A percentile compares a stretch with the other conserved stretches of the same genome.
phyloP scores from a whole-genome alignment of 805 yeast genomes.

The Lipomyces orientalis region DNA sequence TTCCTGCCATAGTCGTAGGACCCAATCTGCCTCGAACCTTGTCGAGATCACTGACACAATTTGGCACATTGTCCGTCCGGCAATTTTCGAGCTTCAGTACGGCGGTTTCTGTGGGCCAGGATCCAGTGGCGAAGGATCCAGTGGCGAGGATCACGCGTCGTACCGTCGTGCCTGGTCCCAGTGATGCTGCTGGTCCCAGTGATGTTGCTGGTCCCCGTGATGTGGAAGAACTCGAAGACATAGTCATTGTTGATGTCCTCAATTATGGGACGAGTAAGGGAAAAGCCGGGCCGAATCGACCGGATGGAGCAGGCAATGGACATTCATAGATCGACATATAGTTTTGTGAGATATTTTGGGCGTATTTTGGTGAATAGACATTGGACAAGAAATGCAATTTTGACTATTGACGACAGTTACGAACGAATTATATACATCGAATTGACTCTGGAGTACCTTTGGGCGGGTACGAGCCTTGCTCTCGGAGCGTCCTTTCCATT shows the following conservation, averaged over 20 bases:
- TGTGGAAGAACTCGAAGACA: neutral
- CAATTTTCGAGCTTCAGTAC: neutral
- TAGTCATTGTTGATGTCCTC: neutral
- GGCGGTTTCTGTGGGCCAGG: neutral
- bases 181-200: neutral
- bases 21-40: neutral
- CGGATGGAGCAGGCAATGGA: too few relatives aligned
- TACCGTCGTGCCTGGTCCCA: neutral
- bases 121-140: neutral
- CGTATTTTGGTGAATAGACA: too few relatives aligned
- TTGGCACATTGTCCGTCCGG: neutral
- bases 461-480: too few relatives aligned
- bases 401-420: too few relatives aligned
- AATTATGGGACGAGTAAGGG: too few relatives aligned
- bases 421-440: too few relatives aligned
- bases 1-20: conserved; percentile 12
- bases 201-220: neutral
- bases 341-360: too few relatives aligned
- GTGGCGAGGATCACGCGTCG: neutral
- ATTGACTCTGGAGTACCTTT: too few relatives aligned
- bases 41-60: neutral
- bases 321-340: too few relatives aligned
- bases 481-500: too few relatives aligned
- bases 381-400: too few relatives aligned
- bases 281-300: too few relatives aligned